Evolutionary conservation across 306 rosid species (phyloP).

Genomic region (Sindora glabra): DNA sequence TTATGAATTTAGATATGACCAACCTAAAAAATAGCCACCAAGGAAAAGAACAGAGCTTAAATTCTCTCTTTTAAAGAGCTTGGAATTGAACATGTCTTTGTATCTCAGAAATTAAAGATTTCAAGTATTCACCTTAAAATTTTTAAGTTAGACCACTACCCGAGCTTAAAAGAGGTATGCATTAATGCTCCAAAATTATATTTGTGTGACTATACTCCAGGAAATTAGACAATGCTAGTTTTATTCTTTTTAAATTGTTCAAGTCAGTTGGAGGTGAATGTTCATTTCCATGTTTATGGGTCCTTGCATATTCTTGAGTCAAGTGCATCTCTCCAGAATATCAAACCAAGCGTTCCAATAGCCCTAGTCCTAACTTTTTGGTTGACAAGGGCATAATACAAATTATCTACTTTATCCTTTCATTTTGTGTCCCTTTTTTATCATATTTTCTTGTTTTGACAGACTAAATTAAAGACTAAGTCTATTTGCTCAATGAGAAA

Average conservation of each 20-base stretch:
- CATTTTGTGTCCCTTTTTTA: background rate
- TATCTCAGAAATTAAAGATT: constrained; percentile 17
- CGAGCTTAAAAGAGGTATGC: constrained; percentile 6
- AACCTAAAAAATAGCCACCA: no score
- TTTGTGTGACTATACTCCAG: background rate
- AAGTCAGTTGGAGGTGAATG: constrained; percentile 5
- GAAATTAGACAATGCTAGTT: background rate
- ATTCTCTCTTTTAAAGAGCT: constrained; percentile 19
- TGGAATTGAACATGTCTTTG: constrained; percentile 6
- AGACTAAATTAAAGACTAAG: no score
- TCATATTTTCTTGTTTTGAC: no score
- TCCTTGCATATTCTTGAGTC: background rate
- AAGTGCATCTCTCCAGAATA: constrained; percentile 7
- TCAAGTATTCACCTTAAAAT: constrained; percentile 13
- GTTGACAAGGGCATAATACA: background rate
- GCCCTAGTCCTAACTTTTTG: background rate
- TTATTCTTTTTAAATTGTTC: constrained; percentile 8
- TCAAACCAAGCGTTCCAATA: constrained; percentile 13
- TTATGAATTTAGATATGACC: no score
- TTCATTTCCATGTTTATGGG: background rate
- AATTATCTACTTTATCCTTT: background rate
- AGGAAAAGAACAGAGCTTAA: no score
- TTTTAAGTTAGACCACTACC: background rate
- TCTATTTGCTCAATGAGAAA: no score
- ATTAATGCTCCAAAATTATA: constrained; percentile 21